Percentiles rank a stretch among this genome's conserved stretches.
These are phyloP conservation scores for Starmera caribaea DNA, from an alignment of 805 yeast species.

Conservation along the genomic window DNA sequence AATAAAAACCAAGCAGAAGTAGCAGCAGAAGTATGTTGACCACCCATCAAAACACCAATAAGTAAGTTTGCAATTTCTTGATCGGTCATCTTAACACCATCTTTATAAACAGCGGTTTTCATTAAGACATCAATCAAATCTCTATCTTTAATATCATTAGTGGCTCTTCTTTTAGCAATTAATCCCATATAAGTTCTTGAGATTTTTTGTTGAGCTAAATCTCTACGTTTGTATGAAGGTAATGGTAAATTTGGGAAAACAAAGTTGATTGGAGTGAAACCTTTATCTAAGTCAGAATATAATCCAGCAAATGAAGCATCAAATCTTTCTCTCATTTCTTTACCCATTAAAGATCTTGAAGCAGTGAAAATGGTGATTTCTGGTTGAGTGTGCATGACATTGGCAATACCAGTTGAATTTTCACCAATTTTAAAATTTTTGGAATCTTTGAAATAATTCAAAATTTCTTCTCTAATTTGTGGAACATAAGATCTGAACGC, in stretches of 20 bases:
- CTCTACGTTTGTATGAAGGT: slow-evolving; percentile 77
- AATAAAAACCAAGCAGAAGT: slow-evolving; percentile 93
- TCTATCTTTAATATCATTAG: slow-evolving; percentile 71
- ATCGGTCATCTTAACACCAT: slow-evolving; percentile 91
- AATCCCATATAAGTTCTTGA: slow-evolving; percentile 73
- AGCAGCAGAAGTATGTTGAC: slow-evolving; percentile 96
- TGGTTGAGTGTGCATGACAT: slow-evolving; percentile 80
- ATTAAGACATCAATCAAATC: slow-evolving; percentile 86
- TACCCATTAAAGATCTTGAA: slow-evolving; percentile 82
- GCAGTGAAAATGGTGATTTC: slow-evolving; percentile 97
- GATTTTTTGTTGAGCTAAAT: slow-evolving; percentile 76
- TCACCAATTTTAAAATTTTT: slow-evolving; percentile 34
- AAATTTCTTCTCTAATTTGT: slow-evolving; percentile 68
- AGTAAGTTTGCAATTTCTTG: slow-evolving; percentile 87
- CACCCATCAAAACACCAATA: slow-evolving; percentile 97
- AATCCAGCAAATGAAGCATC: slow-evolving; percentile 76
- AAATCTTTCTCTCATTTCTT: slow-evolving; percentile 78
- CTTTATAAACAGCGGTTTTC: slow-evolving; percentile 79
- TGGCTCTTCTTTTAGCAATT: slow-evolving; percentile 61
- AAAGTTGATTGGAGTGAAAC: slow-evolving; percentile 92
- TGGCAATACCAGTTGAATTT: slow-evolving; percentile 37
- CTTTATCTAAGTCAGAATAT: slow-evolving; percentile 89
- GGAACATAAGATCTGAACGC: slow-evolving; percentile 85
- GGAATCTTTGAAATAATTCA: slow-evolving; percentile 50
- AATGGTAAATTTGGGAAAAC: slow-evolving; percentile 92